Evolutionary conservation across 805 yeast species (phyloP).

Genomic region (Metschnikowia sp.): DNA sequence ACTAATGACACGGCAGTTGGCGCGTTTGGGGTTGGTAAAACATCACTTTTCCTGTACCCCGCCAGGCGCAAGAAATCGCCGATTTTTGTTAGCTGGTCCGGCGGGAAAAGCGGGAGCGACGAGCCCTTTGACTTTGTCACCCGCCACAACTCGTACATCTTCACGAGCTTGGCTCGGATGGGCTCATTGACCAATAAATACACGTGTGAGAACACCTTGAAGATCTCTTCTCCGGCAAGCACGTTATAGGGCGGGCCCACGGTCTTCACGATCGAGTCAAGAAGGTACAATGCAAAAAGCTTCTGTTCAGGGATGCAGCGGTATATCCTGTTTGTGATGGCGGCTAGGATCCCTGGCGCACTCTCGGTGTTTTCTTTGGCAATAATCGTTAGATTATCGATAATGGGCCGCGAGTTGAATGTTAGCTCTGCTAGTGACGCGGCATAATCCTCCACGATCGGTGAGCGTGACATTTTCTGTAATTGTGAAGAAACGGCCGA

Average conservation of each 20-base stretch:
- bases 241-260: conserved; percentile 89
- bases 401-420: conserved; percentile 86
- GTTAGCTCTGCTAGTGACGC: conserved; percentile 73
- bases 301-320: conserved; percentile 81
- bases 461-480: conserved; percentile 9
- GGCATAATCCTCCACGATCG: conserved; percentile 53
- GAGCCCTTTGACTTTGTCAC: conserved; percentile 54
- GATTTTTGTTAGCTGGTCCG: conserved; percentile 63
- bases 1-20: conserved; percentile 19
- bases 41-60: conserved; percentile 18
- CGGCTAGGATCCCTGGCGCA: conserved; percentile 74
- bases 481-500: too few species aligned
- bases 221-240: conserved; percentile 66
- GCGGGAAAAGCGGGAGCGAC: conserved; percentile 70
- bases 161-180: conserved; percentile 66
- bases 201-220: conserved; percentile 67
- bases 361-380: conserved; percentile 81
- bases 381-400: conserved; percentile 74
- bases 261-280: conserved; percentile 90
- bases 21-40: not conserved
- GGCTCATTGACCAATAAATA: conserved; percentile 76
- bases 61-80: conserved; percentile 60
- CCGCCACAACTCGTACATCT: conserved; percentile 87
- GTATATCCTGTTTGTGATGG: conserved; percentile 69
- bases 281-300: conserved; percentile 74